Percentiles rank a stretch among this genome's conserved stretches.
phyloP scores from a whole-genome alignment of 2,329 filamentous ascomycete genomes.

The Penicillium decumbens region DNA sequence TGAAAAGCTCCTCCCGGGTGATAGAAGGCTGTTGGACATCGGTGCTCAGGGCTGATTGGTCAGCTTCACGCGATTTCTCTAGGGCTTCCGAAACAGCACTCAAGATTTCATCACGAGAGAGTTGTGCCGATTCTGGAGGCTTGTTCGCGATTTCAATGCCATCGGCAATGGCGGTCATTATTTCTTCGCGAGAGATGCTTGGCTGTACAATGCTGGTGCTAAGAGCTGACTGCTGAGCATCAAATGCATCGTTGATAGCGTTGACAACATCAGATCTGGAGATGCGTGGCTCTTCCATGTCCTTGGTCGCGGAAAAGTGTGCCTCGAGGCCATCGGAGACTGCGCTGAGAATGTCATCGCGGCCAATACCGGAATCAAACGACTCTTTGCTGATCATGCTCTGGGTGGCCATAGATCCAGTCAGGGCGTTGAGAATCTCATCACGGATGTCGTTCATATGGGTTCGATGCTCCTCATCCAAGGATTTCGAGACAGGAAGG shows the following conservation, averaged over 20 bases:
- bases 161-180: slow-evolving; percentile 20
- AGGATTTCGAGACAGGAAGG: slow-evolving; percentile 9
- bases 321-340: slow-evolving; percentile 55
- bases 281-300: slow-evolving; percentile 47
- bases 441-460: slow-evolving; percentile 31
- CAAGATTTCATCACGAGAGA: slow-evolving; percentile 49
- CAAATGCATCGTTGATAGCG: slow-evolving; percentile 32
- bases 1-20: slow-evolving; percentile 53
- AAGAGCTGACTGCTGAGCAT: slow-evolving; percentile 27
- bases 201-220: slow-evolving; percentile 25
- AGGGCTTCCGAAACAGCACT: slow-evolving; percentile 24
- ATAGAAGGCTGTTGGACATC: slow-evolving; percentile 39
- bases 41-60: slow-evolving; percentile 35
- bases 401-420: slow-evolving; percentile 28
- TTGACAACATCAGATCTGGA: slow-evolving; percentile 30
- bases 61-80: slow-evolving; percentile 22
- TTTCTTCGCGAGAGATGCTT: slow-evolving; percentile 48
- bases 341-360: slow-evolving; percentile 55
- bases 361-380: slow-evolving; percentile 43
- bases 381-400: slow-evolving; percentile 31
- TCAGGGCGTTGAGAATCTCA: slow-evolving; percentile 33
- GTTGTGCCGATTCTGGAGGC: slow-evolving; percentile 35
- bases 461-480: slow-evolving; percentile 26
- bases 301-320: slow-evolving; percentile 46
- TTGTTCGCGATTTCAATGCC: slow-evolving; percentile 23